Evolutionary conservation across 2,329 filamentous ascomycete species (phyloP), one percentile per base, ranked within the genome.

Genomic region (Aureobasidium sp.): DNA sequence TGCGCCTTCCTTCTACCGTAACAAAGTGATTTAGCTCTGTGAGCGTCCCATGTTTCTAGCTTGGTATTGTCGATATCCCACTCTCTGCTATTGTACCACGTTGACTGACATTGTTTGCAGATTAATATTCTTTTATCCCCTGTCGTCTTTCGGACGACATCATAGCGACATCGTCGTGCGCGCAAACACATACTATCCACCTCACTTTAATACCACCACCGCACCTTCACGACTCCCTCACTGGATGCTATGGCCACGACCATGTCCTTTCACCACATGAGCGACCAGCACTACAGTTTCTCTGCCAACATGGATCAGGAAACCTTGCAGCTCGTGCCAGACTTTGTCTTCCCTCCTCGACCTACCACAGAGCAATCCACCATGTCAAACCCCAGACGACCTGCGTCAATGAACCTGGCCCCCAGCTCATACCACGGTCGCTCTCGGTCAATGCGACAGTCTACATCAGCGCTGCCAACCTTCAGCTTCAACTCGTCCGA

Each of bases 401-500:
- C 70, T 63, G 70, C 63, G 53, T 75, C 68, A 45, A 71, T 66
- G 67, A 72, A 69, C 67, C 65, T 70, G 45, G 68, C 70, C 11
- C 71, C 70, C 16, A 63, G 73, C 72, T 67, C 75, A 74, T n/a
- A 70, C 71, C 54, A 74, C 74, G 37, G 70, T 71, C 66, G 72
- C 72, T 60, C 61, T 41, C 45, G 49, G 60, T 42, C 72, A 54
- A 70, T 77, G 63, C 74, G 76, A 51, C 73, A 74, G 63, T 78
- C 77, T 5, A 72, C 74, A 27, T 76, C 70, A 48, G 72, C 76
- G 7, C 67, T 80, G 61, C 78, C 78, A 6, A 77, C 73, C 64
- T 81, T 81, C 69, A 74, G 72, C 41, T 81, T 81, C 74, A 79
- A 80, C 61, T 74, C 78, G 10, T 69, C 73, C 16, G 74, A 75